Percentiles rank a stretch among this genome's conserved stretches.
Evolutionary conservation across 345 rosid genomes (phyloP).

Genomic region (Adansonia digitata): DNA sequence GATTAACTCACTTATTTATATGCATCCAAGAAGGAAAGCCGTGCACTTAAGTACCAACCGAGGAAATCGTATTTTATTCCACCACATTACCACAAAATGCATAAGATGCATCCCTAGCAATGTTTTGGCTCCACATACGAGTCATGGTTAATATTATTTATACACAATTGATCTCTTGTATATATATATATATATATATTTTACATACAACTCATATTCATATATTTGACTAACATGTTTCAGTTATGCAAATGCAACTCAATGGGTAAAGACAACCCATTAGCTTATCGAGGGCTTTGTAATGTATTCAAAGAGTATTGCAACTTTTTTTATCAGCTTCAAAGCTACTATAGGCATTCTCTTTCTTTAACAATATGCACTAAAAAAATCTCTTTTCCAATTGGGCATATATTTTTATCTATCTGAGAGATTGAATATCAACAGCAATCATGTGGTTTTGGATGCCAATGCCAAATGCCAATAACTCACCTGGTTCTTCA

Average conservation of each 20-base stretch:
- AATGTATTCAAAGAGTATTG: neutral
- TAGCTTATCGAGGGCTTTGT: neutral
- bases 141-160: neutral
- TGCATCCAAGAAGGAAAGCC: neutral
- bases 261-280: neutral
- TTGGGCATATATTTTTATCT: neutral
- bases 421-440: neutral
- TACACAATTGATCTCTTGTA: neutral
- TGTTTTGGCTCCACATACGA: neutral
- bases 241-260: neutral
- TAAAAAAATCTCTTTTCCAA: neutral
- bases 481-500: slow-evolving; percentile 63
- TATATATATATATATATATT: no score
- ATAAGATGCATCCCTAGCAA: neutral
- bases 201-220: neutral
- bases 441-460: neutral
- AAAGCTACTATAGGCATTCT: neutral
- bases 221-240: neutral
- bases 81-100: neutral
- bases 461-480: no score
- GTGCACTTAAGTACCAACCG: neutral
- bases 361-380: neutral
- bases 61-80: neutral
- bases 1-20: neutral
- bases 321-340: neutral